Evolutionary conservation across 2,329 filamentous ascomycete genomes (phyloP).

Genomic region (Aspergillus eucalypticola): DNA sequence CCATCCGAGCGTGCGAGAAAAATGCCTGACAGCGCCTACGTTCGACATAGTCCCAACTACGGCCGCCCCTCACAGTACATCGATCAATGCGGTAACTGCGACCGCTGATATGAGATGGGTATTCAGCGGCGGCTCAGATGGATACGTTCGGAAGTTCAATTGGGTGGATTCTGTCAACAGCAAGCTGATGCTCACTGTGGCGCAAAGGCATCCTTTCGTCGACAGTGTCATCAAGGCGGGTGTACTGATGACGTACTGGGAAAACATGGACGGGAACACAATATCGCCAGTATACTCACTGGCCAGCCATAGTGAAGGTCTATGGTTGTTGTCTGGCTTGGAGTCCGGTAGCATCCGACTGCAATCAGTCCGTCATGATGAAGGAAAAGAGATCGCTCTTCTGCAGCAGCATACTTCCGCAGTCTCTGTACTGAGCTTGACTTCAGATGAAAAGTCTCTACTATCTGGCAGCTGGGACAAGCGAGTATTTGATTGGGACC

Average conservation of each 20-base stretch:
- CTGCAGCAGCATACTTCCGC: constrained; percentile 85
- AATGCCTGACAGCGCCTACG: constrained; percentile 73
- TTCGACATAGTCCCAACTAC: constrained; percentile 98
- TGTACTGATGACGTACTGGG: constrained; percentile 95
- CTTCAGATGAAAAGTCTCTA: constrained; percentile 81
- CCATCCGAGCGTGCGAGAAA: constrained; percentile 68
- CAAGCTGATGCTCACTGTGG: constrained; percentile 88
- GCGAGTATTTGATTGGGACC: constrained; percentile 88
- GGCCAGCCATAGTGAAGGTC: constrained; percentile 81
- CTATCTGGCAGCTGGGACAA: constrained; percentile 97
- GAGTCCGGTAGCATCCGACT: constrained; percentile 92
- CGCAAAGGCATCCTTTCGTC: constrained; percentile 93
- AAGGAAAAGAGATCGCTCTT: constrained; percentile 83
- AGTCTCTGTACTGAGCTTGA: constrained; percentile 80
- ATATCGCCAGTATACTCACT: constrained; percentile 94
- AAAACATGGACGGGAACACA: constrained; percentile 78
- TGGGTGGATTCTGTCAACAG: constrained; percentile 93
- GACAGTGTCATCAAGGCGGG: constrained; percentile 96
- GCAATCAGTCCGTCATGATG: constrained; percentile 89
- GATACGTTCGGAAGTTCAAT: constrained; percentile 96
- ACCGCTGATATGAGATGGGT: constrained; percentile 95
- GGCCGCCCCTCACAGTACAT: constrained; percentile 92
- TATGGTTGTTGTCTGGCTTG: constrained; percentile 88
- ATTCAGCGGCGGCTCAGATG: constrained; percentile 89
- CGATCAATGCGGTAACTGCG: constrained; percentile 86